Percentiles rank a stretch among this genome's conserved stretches.
Conservation (phyloP, 176 grass and related monocot genomes). For the Oryza meridionalis region DNA sequence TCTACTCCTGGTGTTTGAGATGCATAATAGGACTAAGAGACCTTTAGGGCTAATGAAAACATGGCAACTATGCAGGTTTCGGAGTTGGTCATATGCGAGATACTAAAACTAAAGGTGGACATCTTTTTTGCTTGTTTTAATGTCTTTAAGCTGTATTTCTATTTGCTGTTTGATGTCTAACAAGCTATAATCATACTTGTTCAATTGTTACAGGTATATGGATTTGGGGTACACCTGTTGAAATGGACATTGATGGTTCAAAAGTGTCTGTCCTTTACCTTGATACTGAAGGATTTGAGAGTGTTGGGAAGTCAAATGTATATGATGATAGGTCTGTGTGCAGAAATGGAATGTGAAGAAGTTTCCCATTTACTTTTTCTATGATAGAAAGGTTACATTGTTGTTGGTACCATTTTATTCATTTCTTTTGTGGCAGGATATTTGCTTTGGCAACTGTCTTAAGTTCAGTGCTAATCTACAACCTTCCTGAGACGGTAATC, state of each 20-base stretch:
- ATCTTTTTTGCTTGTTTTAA: not conserved
- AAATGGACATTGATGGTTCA: slow-evolving; percentile 81
- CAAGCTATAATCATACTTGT: not conserved
- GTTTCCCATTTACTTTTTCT: slow-evolving; percentile 24
- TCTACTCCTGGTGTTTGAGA: slow-evolving; percentile 27
- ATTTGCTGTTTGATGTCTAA: slow-evolving; percentile 13
- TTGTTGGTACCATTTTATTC: not conserved
- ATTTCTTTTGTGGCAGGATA: slow-evolving; percentile 57
- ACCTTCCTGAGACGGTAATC: slow-evolving; percentile 93
- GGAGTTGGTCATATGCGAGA: slow-evolving; percentile 99
- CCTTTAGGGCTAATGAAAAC: not conserved
- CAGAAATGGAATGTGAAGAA: not conserved
- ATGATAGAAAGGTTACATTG: not conserved
- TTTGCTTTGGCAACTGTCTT: slow-evolving; percentile 98
- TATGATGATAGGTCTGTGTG: slow-evolving; percentile 94
- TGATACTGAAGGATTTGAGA: slow-evolving; percentile 99
- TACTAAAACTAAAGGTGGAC: slow-evolving; percentile 96
- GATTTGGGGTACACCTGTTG: slow-evolving; percentile 94
- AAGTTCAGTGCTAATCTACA: slow-evolving; percentile 99
- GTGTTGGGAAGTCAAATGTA: slow-evolving; percentile 98
- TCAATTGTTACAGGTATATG: slow-evolving; percentile 73
- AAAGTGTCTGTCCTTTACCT: slow-evolving; percentile 97
- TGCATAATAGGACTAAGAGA: slow-evolving; percentile 1
- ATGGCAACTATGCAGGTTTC: slow-evolving; percentile 67
- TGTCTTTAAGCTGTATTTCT: slow-evolving; percentile 16